These are phyloP conservation scores for Linum tenue DNA, from an alignment of 345 rosid genomes.

Conservation along the genomic window DNA sequence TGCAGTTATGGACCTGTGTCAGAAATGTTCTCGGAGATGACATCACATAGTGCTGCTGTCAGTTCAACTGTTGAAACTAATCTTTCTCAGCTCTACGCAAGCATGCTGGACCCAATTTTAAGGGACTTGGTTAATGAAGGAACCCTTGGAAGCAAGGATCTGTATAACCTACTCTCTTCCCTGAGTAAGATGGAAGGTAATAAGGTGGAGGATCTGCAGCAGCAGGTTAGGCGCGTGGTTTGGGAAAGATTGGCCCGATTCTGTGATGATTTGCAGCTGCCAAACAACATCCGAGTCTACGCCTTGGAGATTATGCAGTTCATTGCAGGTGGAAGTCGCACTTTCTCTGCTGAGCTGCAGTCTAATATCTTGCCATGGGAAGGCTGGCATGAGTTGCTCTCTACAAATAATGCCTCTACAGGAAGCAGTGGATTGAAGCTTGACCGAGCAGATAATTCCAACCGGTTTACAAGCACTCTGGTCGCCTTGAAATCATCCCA, in stretches of 20 bases:
- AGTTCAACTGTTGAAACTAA: slow-evolving; percentile 23
- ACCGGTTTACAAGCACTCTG: slow-evolving; percentile 60
- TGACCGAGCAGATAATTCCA: slow-evolving; percentile 47
- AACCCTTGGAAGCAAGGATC: slow-evolving; percentile 35
- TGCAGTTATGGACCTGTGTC: slow-evolving; percentile 67
- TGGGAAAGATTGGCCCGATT: slow-evolving; percentile 67
- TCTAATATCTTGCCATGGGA: slow-evolving; percentile 66
- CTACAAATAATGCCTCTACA: slow-evolving; percentile 34
- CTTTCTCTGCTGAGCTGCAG: slow-evolving; percentile 44
- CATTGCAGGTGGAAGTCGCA: slow-evolving; percentile 46
- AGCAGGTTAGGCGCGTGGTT: slow-evolving; percentile 51
- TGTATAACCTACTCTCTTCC: slow-evolving; percentile 59
- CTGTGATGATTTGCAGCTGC: slow-evolving; percentile 67
- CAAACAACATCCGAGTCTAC: slow-evolving; percentile 64
- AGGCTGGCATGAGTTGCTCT: slow-evolving; percentile 60
- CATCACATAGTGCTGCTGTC: slow-evolving; percentile 19
- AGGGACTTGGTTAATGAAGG: slow-evolving; percentile 40
- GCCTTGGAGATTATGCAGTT: slow-evolving; percentile 83
- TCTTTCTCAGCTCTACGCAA: slow-evolving; percentile 51
- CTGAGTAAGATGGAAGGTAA: slow-evolving; percentile 64
- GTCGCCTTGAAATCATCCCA: slow-evolving; percentile 91
- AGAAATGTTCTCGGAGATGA: slow-evolving; percentile 55
- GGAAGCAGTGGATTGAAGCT: slow-evolving; percentile 22
- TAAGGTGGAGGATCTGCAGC: slow-evolving; percentile 45
- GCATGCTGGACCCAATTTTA: slow-evolving; percentile 56